Percentiles rank a stretch among this genome's conserved stretches.
phyloP scores from a whole-genome alignment of 1,284 basidiomycete genomes.

The Stygiomarasmius scandens region DNA sequence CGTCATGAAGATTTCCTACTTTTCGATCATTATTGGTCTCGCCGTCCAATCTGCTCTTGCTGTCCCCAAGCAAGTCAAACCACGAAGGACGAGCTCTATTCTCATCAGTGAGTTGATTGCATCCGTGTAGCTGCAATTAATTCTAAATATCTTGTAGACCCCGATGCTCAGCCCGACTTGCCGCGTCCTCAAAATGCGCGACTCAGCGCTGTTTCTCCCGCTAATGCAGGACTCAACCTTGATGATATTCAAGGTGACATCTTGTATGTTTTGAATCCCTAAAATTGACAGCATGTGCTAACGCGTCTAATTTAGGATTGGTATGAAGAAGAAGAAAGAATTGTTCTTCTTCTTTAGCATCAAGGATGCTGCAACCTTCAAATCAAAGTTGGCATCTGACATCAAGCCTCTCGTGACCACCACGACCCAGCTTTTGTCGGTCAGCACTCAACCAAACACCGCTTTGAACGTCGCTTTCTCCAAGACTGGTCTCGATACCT shows the following conservation, averaged over 20 bases:
- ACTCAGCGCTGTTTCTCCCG: slow-evolving; percentile 3
- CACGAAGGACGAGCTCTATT: slow-evolving; percentile 2
- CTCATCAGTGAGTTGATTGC: slow-evolving; percentile 1
- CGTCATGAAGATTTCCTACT: neutral
- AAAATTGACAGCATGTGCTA: neutral
- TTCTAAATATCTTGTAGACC: slow-evolving; percentile 7
- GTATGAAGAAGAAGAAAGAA: slow-evolving; percentile 33
- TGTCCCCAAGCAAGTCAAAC: neutral
- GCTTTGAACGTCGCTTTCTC: slow-evolving; percentile 36
- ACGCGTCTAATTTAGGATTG: slow-evolving; percentile 17
- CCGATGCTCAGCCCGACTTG: slow-evolving; percentile 19
- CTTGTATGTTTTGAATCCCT: slow-evolving; percentile 11
- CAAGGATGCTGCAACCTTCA: slow-evolving; percentile 25
- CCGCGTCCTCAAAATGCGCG: slow-evolving; percentile 17
- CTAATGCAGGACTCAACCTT: slow-evolving; percentile 18
- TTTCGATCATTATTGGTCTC: neutral
- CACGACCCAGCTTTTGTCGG: slow-evolving; percentile 22
- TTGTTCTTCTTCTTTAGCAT: slow-evolving; percentile 35
- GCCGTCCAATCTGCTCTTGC: neutral
- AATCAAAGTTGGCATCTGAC: slow-evolving; percentile 25
- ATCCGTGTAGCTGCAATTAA: too few relatives aligned
- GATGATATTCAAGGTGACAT: slow-evolving; percentile 28
- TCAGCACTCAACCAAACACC: slow-evolving; percentile 24
- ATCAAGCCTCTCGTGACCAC: slow-evolving; percentile 34
- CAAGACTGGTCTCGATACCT: slow-evolving; percentile 28